Percentiles rank a stretch among this genome's conserved stretches.
phyloP scores from a whole-genome alignment of 1,139 yeast species.

The Wickerhamomyces sp. region DNA sequence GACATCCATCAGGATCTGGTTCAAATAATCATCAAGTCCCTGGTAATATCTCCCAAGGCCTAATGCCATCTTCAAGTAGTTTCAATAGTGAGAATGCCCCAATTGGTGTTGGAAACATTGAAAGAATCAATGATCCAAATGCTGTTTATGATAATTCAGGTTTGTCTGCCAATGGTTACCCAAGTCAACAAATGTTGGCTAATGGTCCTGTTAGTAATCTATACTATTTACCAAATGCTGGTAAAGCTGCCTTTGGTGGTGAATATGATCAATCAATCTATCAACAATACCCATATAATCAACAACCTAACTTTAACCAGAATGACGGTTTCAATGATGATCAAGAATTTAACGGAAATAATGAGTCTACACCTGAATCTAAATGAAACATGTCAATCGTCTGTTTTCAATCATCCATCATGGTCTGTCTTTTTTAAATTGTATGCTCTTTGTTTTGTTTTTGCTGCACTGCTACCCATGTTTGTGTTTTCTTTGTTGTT shows the following conservation, averaged over 20 bases:
- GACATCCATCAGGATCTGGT: slow-evolving; percentile 5
- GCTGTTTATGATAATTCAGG: not conserved
- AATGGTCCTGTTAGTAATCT: slow-evolving; percentile 11
- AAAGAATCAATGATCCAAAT: not conserved
- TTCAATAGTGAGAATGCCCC: too few relatives aligned
- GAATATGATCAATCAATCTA: slow-evolving; percentile 2
- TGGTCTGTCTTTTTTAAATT: too few relatives aligned
- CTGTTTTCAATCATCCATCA: not conserved
- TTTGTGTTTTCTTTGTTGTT: not conserved
- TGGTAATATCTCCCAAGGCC: too few relatives aligned
- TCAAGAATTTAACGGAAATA: not conserved
- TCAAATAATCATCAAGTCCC: not conserved
- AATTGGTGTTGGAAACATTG: not conserved
- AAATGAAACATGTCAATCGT: not conserved
- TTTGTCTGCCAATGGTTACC: not conserved
- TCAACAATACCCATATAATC: slow-evolving; percentile 4
- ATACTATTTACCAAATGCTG: slow-evolving; percentile 15
- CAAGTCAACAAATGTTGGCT: not conserved
- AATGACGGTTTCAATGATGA: too few relatives aligned
- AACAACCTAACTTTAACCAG: not conserved
- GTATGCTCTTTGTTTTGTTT: not conserved
- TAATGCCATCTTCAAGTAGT: too few relatives aligned
- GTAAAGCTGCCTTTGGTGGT: slow-evolving; percentile 7
- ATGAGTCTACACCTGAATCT: not conserved
- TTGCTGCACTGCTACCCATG: not conserved